Base-by-base conservation (phyloP, 352 stramenopile genomes). In the Phytopythium aichiense region DNA sequence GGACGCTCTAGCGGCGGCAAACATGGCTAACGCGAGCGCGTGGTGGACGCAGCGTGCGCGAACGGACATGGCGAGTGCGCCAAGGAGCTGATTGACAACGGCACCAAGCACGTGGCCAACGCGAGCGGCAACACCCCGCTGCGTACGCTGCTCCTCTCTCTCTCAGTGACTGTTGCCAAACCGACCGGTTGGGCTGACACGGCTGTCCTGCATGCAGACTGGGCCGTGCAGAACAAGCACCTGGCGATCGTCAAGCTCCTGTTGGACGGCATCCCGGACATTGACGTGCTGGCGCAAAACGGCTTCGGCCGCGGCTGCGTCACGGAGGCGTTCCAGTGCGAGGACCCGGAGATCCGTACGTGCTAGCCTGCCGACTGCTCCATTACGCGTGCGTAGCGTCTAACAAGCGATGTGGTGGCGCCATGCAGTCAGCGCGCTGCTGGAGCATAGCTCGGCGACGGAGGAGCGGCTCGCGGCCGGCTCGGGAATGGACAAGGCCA, bases 191-290 rank as follows among this genome's bases (percentile, higher is more conserved):
- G 23, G 5, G 40, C 55, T 60, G 16, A 65, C 38, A 25, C 58
- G 37, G 18, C 28, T 48, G 40, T 25, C 23, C 37, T 48, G 4
- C 7, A 2, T 62, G 46, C 60, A 91, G 87, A 96, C 58, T 96
- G 87, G 87, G 84, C 87, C 1, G 84, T 96, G 55, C 87, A 94
- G 67, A 96, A 96, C 68, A 89, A 85, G 23, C 87, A 94, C 65
- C 64, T 91, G n/a, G 74, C 76, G 53, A 76, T 90, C 8, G 82
- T 94, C 28, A 93, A 92, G 70, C 31, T 87, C 18, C 56, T 96
- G 33, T 69, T 96, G 20, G 71, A 87, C 7, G 69, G 73, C 9
- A 75, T 93, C 12, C 33, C 70, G 4, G 81, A 93, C 63, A 79
- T 94, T 49, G 86, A 96, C 50, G 86, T 96, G 45, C 74, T 96